Base-by-base conservation (phyloP, 1,139 yeast species). In the Lodderomyces metapsilosis region DNA sequence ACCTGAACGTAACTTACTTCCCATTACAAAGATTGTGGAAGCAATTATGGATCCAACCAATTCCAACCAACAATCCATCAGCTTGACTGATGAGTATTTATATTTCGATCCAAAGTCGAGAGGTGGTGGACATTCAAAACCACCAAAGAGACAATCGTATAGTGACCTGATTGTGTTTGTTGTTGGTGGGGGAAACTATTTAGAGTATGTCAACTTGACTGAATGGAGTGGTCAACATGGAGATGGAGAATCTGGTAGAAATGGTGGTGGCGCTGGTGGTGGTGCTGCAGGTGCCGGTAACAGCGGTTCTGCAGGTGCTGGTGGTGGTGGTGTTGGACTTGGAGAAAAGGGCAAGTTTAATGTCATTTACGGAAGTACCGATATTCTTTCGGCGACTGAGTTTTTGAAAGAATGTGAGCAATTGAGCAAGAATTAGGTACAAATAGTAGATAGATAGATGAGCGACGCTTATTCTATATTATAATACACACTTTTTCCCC, bases 141-240 rank as follows among this genome's bases (percentile, higher is more conserved):
- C 91, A 33, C 97, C 98, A 28, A 85, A 83, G 59, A 80, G 96
- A 58, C 89, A 84, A 54, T 70, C 83, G 11, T 88, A 87, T 59
- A 81, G 79, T 47, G 94, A 88, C 51, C 81, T 95, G 3, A 68
- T 88, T 43, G 95, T 92, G 13, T 94, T 92, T 61, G 87, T 89
- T 39, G 91, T 94, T 45, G 99, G 98, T 16, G 98, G 98, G 25
- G 98, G 98, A 37, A 91, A 88, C 61, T 92, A 89, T 58, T 69
- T 88, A 50, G 99, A 92, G 64, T 92, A 92, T 59, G 95, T 91
- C 50, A 91, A 91, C 57, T 74, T 92, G 53, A 95, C 88, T 62
- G 97, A 92, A 60, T 91, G 96, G 94, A 56, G 66, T 2, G 48
- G 43, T 20, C 84, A 83, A 9, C 63, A 64, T 5, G 56, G 66